A percentile compares a stretch with the other conserved stretches of the same genome.
These are phyloP conservation scores for Pleurozium schreberi DNA, from an alignment of 225 moss, liverwort and hornwort genomes.

Conservation along the genomic window DNA sequence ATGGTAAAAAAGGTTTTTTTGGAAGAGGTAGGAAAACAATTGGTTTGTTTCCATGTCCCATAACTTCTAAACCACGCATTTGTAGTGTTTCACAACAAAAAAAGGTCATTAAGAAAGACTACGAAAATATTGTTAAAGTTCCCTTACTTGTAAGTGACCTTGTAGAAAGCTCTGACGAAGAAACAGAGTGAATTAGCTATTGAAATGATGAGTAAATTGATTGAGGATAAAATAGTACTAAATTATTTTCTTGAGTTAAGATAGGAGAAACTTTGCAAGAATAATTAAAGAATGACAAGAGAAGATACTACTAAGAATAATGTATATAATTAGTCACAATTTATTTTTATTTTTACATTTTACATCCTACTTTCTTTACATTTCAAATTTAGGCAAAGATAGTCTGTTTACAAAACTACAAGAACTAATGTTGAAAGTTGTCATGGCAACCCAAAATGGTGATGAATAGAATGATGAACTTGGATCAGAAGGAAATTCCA, in stretches of 20 bases:
- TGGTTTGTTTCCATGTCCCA: conserved; percentile 20
- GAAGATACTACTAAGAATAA: background rate
- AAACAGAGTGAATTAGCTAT: background rate
- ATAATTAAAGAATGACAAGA: background rate
- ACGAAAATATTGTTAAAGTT: background rate
- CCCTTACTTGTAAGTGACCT: background rate
- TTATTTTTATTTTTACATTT: background rate
- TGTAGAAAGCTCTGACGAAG: conserved; percentile 4
- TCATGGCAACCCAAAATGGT: background rate
- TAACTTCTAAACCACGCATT: conserved; percentile 1
- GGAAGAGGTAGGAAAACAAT: conserved; percentile 15
- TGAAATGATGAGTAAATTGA: background rate
- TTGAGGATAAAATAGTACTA: background rate
- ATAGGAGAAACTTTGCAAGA: background rate
- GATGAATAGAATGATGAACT: background rate
- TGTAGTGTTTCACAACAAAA: background rate
- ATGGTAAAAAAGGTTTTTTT: conserved; percentile 18
- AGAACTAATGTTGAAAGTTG: too few relatives aligned
- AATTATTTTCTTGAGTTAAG: background rate
- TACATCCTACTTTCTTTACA: background rate
- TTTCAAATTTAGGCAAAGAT: background rate
- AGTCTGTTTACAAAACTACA: background rate
- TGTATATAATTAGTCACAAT: too few relatives aligned
- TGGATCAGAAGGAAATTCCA: background rate
- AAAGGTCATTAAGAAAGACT: background rate